Base-by-base conservation (phyloP, 768 basidiomycete species). In the Russula lepida region DNA sequence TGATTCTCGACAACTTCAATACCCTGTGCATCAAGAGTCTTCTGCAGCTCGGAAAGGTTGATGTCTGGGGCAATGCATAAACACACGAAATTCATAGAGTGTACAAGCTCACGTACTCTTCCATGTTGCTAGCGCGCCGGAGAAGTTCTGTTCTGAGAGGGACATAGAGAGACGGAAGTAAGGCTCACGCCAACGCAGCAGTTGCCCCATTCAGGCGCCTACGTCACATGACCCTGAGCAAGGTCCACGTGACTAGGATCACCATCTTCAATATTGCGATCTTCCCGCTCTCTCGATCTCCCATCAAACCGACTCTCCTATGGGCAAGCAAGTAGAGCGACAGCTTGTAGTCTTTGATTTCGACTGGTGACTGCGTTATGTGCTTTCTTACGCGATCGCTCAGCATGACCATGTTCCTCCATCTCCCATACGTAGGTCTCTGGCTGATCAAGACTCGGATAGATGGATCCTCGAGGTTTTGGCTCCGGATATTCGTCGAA, bases 1-100 rank as follows among this genome's bases (percentile, higher is more conserved):
- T 98, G 95, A 75, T 95, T 95, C 79, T 98, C 94, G 23, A 99
- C 95, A 15, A 99, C 80, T 74, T 98, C 95, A 35, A 98, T 80
- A 4, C 94, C 95, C 63, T 98, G 95, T 6, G 81, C 78, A 74
- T 98, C 95, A 52, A 99, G 82, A 4, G 85, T 88, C 76, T 92
- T 95, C 75, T 98, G 95, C 28, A 98, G 78, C 65, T 97, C 92
- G 21, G 84, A 75, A 54, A 99, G 81, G 72, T 90, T 87, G 68
- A 99, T 89, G 64, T 85, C 93, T 97, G 6, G 66, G 41, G 19
- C 13, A 17, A 39, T n/a, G 23, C 15, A 12, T 32, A 11, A 44
- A n/a, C 33, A 13, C 8, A 7, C 9, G 6, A 2, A 6, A 28
- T 28, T 0, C 2, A 37, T 19, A 27, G 35, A n/a, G 12, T 12